Base-by-base conservation (phyloP, 345 rosid species). In the Viola odorata region DNA sequence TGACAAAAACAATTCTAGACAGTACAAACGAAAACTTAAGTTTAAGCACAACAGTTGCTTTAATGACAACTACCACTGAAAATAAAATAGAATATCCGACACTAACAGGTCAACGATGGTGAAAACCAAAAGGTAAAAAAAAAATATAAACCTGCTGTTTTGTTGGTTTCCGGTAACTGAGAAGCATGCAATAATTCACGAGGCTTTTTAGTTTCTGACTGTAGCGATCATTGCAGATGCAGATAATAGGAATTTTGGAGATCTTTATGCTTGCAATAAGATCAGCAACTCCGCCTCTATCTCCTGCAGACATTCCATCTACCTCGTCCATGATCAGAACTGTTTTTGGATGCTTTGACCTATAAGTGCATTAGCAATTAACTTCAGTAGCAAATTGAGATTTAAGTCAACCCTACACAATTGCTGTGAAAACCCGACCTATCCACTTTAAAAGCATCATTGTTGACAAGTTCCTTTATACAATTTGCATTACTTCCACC, bases 291-390 rank as follows among this genome's bases (percentile, higher is more conserved):
- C 99, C 99, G 66, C 97, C 97, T 79, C 99, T 83, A 75, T 94
- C 99, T 53, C 99, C 99, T 54, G 99, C 99, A 60, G 99, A 94
- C 99, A 94, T 94, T 54, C 99, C 99, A 86, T 94, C 97, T 39
- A 90, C 97, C 85, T 94, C 99, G 70, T 94, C 99, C 99, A 94
- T 94, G 66, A 94, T 86, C 53, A 94, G 82, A 70, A 90, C 99
- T 53, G 91, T 75, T 64, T 88, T 94, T 15, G 78, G 81, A 71
- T 74, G 84, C 74, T 84, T 87, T 52, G 84, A 78, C 75, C 99
- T 94, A 76, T 37, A 75, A 73, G 65, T 60, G 57, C 41, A 66
- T 70, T 41, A 48, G 32, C 61, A 23, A 50, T 51, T 7, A 59
- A 6, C 45, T 42, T 42, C 8, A 42, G 45, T 42, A 42, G 32